Base-by-base conservation (phyloP, 2,329 filamentous ascomycete species). In the Pseudocercospora pini-densiflorae region DNA sequence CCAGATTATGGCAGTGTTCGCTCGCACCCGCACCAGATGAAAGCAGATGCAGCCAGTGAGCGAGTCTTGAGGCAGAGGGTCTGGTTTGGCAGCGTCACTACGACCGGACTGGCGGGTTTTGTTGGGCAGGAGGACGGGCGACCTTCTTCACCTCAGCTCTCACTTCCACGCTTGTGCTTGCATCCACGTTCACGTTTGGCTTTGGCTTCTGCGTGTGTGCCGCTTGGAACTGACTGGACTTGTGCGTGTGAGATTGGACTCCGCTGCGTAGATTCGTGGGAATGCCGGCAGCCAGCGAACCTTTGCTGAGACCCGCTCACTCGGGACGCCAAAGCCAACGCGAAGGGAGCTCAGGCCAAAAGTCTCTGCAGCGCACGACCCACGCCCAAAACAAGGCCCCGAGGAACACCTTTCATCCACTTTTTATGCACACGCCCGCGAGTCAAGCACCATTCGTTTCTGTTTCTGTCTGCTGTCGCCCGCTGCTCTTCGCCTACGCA, bases 71-170 rank as follows among this genome's bases (percentile, higher is more conserved):
- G 51, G 16, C 51, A 24, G 23, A 27, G 8, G 49, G 19, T 27
- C 49, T 53, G 49, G 49, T 12, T 23, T 53, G 49, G 49, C 49
- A 16, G 49, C 49, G 49, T 51, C 47, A 51, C 47, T 51, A 21
- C 47, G 47, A 51, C 47, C 47, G 21, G 19, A 21, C 47, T 51
- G 47, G 47, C 21, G 47, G 47, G 47, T 51, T 45, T 45, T 51
- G 47, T 51, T 24, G 47, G 47, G 47, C 21, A 24, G 47, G 23
- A 12, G 47, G 23, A 24, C 29, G 29, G 29, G 29, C 29, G 29
- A 31, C 29, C 6, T 31, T 27, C 6, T 6, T 31, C 24, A 27
- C 24, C 29, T 31, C 29, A 31, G 29, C 29, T 31, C 31, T 12
- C 31, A 33, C 31, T 33, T 33, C 12, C 31, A 33, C 31, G 31